phyloP scores from a whole-genome alignment of 495 filamentous ascomycete genomes.

The Cetradonia linearis region DNA sequence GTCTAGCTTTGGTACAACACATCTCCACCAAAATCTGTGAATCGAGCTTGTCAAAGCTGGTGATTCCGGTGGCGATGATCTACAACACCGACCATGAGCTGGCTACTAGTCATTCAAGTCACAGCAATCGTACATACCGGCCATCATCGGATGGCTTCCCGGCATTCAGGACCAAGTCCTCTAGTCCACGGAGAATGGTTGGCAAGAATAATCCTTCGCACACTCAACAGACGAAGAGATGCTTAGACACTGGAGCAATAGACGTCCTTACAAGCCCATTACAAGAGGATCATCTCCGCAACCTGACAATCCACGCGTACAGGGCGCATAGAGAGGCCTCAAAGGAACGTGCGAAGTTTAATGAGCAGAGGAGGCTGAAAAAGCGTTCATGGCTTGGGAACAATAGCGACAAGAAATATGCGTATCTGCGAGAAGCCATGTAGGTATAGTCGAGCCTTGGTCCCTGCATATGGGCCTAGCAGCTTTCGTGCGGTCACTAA shows the following conservation, averaged over 20 bases:
- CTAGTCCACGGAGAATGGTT: slow-evolving; percentile 32
- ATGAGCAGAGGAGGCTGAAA: slow-evolving; percentile 56
- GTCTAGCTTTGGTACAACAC: slow-evolving; percentile 55
- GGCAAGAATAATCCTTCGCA: slow-evolving; percentile 33
- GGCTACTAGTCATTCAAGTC: slow-evolving; percentile 9
- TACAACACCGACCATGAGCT: slow-evolving; percentile 27
- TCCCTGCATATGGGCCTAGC: neutral
- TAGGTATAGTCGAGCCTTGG: slow-evolving; percentile 29
- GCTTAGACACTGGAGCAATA: slow-evolving; percentile 72
- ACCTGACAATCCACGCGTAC: slow-evolving; percentile 73
- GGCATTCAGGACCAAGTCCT: slow-evolving; percentile 16
- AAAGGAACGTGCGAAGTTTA: slow-evolving; percentile 54
- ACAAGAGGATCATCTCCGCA: slow-evolving; percentile 55
- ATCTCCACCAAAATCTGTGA: slow-evolving; percentile 61
- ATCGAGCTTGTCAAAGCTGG: slow-evolving; percentile 58
- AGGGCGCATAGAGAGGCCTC: slow-evolving; percentile 61
- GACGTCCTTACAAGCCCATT: slow-evolving; percentile 77
- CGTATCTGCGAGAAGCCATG: slow-evolving; percentile 74
- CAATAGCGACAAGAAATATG: slow-evolving; percentile 76
- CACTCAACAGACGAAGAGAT: slow-evolving; percentile 46
- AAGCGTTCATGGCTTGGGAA: slow-evolving; percentile 90
- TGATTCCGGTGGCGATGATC: slow-evolving; percentile 64
- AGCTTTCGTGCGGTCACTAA: slow-evolving; percentile 16
- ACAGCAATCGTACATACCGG: slow-evolving; percentile 21
- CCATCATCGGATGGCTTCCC: slow-evolving; percentile 23